Evolutionary conservation across 192 early-diverging fungal genomes (phyloP), one percentile per base, ranked within the genome.

Genomic region (Allomyces arbusculus): DNA sequence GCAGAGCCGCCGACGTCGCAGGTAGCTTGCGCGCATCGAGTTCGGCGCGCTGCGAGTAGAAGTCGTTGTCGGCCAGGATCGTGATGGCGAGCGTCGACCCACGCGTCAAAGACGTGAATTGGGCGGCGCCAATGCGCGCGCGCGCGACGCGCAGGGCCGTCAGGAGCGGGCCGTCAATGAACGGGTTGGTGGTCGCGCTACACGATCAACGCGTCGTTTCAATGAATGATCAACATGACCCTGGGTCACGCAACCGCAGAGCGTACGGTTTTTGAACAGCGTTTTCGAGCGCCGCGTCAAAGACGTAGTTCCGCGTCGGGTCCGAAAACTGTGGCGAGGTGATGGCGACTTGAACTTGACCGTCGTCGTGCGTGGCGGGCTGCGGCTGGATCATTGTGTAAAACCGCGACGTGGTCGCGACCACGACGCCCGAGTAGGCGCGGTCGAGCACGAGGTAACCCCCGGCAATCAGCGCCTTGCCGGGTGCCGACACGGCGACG

Each of bases 21-120:
- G 75, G 69, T 23, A 87, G 72, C 10, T 78, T 73, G 16, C 65
- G 65, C 23, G 63, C 71, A 19, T 70, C 69, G 22, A 93, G 80
- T 76, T 87, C 73, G 22, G 80, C 82, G n/a, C 86, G 79, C 77
- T 97, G 94, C 16, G 96, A 99, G 74, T 99, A 99, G 74, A 99
- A 99, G 75, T 99, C 96, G 70, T 97, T 99, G 77, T 91, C 83
- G n/a, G 89, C 94, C 22, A 87, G 71, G 61, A 99, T 86, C 11
- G 78, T 70, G 58, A 99, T 84, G 62, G 81, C 79, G 20, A 94
- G 72, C 12, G 87, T 84, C 19, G 44, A 28, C 11, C 44, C 64
- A 1, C 80, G 28, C 12, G 50, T 14, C 20, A 58, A 14, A 2
- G 50, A 43, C 11, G 63, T 10, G 55, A 80, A 74, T 7, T 33